Conservation (phyloP, 768 basidiomycete genomes). For the Tylopilus rubrobrunneus region DNA sequence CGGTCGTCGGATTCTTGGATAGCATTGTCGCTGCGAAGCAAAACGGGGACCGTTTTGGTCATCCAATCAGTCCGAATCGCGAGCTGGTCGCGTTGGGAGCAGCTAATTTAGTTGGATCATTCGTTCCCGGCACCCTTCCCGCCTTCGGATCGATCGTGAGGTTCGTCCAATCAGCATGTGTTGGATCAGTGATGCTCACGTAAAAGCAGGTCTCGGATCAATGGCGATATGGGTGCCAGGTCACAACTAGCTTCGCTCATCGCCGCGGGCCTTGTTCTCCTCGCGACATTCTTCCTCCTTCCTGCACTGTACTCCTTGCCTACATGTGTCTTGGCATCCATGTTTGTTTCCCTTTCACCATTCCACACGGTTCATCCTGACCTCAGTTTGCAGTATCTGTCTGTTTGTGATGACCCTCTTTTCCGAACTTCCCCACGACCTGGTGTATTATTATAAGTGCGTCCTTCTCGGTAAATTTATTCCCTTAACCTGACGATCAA, state of each 20-base stretch:
- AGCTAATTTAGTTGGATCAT: conserved; percentile 72
- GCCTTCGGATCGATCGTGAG: conserved; percentile 92
- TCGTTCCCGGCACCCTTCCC: conserved; percentile 86
- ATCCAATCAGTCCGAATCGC: conserved; percentile 89
- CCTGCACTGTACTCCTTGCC: conserved; percentile 85
- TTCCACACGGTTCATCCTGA: conserved; percentile 8
- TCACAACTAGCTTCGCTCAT: conserved; percentile 88
- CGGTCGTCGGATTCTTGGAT: conserved; percentile 88
- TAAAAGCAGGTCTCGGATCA: conserved; percentile 65
- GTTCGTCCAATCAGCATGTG: conserved; percentile 35
- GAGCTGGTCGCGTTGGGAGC: conserved; percentile 90
- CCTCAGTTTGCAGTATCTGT: conserved; percentile 52
- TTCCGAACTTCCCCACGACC: conserved; percentile 82
- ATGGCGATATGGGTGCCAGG: conserved; percentile 82
- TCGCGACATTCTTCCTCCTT: conserved; percentile 87
- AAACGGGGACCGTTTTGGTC: conserved; percentile 77
- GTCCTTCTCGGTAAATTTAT: conserved; percentile 15
- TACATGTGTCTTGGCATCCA: conserved; percentile 83
- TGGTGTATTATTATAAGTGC: conserved; percentile 80
- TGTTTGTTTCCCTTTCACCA: conserved; percentile 47
- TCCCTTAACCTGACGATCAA: neutral
- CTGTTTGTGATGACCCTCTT: conserved; percentile 84
- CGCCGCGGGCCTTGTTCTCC: conserved; percentile 67
- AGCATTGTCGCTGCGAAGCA: conserved; percentile 96
- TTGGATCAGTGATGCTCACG: neutral